These are phyloP conservation scores for Gyromitra esculenta DNA, from an alignment of 2,329 filamentous ascomycete genomes.

Conservation along the genomic window DNA sequence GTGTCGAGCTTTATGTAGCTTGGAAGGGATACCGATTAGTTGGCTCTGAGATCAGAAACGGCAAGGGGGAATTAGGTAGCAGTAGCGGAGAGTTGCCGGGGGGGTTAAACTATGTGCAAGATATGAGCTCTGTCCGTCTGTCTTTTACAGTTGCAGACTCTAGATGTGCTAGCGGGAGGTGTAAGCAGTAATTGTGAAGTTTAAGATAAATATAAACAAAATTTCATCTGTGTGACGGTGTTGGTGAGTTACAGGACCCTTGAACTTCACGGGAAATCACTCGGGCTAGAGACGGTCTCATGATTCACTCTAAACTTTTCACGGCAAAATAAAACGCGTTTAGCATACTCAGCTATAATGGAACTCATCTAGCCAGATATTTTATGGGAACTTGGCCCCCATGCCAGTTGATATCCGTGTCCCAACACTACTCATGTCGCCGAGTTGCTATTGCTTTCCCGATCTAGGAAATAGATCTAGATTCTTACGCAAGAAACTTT, in stretches of 20 bases:
- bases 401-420: background rate
- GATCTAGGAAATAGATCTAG: too few relatives aligned
- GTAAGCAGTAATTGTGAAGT: constrained; percentile 35
- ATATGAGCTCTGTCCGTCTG: constrained; percentile 46
- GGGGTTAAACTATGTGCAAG: constrained; percentile 44
- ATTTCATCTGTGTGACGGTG: constrained; percentile 1
- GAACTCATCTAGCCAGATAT: too few relatives aligned
- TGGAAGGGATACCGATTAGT: constrained; percentile 42
- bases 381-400: background rate
- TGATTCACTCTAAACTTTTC: background rate
- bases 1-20: constrained; percentile 28
- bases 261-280: constrained; percentile 21
- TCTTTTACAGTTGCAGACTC: constrained; percentile 43
- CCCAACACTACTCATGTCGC: too few relatives aligned
- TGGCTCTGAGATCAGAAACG: constrained; percentile 36
- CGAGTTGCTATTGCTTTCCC: too few relatives aligned
- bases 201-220: constrained; percentile 44
- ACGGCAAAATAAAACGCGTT: too few relatives aligned
- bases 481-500: too few relatives aligned
- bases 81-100: constrained; percentile 20
- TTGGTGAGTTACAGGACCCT: background rate
- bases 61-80: constrained; percentile 14
- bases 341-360: background rate
- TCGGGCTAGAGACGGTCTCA: background rate
- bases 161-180: constrained; percentile 33